Evolutionary conservation across 208 protist species (phyloP), one percentile per base, ranked within the genome.

Genomic region (Trypanosomatidae sp.): DNA sequence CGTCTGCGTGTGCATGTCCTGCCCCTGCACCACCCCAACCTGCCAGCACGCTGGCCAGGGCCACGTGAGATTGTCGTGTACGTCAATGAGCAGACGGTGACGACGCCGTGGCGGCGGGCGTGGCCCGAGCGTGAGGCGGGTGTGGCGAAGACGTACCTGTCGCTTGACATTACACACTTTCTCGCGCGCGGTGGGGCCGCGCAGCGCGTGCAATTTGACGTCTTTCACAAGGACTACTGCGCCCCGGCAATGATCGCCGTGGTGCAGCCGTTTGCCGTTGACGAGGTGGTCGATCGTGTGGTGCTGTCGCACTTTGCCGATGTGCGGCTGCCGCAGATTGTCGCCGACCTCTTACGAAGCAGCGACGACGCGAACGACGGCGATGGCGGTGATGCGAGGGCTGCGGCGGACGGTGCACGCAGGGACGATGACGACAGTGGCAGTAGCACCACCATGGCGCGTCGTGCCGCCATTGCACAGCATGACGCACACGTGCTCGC

Each of bases 111-210:
- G 77, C 71, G 66, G 50, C 82, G 82, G 11, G 40, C 60, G 13
- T 91, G 82, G 77, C 82, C 82, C 3, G 77, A 80, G 16, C 70
- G 77, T 15, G 56, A 63, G 41, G 40, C 52, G 30, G 66, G 63
- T 42, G 71, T 91, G 1, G 58, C 66, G 18, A 78, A 84, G 46
- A 70, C 77, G n/a, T 78, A 66, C 37, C 61, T 91, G 20, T 62
- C 71, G 25, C 48, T 91, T 22, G 82, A 91, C 49, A 71, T 91
- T 23, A 91, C 82, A 22, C 71, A 81, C 44, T 54, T 79, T 24
- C 33, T 77, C 16, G 61, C 30, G 40, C 53, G 55, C 38, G 66
- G 58, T 49, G 26, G 54, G 16, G 48, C 40, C 16, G 33, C 23
- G 6, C 82, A 91, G 57, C 62, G 48, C 6, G 19, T 85, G 38